Evolutionary conservation across 805 yeast genomes (phyloP).

Genomic region (Candida palmyrensis): DNA sequence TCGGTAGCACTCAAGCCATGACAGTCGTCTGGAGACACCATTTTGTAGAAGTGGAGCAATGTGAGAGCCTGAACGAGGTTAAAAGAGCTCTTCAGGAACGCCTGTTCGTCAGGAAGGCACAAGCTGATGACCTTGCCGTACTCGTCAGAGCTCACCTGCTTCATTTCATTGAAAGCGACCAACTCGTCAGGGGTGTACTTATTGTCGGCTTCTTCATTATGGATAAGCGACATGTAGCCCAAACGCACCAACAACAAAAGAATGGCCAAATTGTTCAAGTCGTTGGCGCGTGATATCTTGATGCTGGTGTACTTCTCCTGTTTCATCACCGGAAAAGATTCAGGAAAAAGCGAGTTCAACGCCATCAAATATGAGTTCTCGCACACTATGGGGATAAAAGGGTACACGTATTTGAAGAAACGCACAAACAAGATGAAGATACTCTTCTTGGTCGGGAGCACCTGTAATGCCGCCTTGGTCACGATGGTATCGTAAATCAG

Average conservation of each 20-base stretch:
- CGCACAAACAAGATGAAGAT: constrained; percentile 22
- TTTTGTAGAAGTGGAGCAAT: constrained; percentile 28
- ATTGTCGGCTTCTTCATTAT: constrained; percentile 24
- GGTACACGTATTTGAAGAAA: constrained; percentile 35
- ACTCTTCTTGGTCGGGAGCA: constrained; percentile 26
- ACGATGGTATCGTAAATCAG: constrained; percentile 22
- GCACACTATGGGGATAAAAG: constrained; percentile 33
- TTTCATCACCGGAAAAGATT: constrained; percentile 15
- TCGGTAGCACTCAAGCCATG: constrained; percentile 38
- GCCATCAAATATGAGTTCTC: constrained; percentile 24
- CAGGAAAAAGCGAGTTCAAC: constrained; percentile 16
- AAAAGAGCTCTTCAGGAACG: constrained; percentile 26
- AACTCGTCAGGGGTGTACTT: constrained; percentile 23
- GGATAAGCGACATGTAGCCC: constrained; percentile 36
- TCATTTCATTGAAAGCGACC: constrained; percentile 25
- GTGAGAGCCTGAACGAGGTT: constrained; percentile 31
- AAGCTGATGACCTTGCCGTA: constrained; percentile 26
- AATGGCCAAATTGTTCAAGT: constrained; percentile 24
- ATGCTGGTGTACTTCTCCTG: constrained; percentile 16
- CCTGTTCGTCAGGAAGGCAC: constrained; percentile 28
- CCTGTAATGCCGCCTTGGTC: constrained; percentile 19
- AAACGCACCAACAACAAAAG: constrained; percentile 24
- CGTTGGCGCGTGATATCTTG: constrained; percentile 23
- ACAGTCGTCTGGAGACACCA: constrained; percentile 37
- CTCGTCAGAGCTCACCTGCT: constrained; percentile 20